Percentiles rank a stretch among this genome's conserved stretches.
phyloP scores from a whole-genome alignment of 345 rosid genomes.

The Arabidopsis arenosa region DNA sequence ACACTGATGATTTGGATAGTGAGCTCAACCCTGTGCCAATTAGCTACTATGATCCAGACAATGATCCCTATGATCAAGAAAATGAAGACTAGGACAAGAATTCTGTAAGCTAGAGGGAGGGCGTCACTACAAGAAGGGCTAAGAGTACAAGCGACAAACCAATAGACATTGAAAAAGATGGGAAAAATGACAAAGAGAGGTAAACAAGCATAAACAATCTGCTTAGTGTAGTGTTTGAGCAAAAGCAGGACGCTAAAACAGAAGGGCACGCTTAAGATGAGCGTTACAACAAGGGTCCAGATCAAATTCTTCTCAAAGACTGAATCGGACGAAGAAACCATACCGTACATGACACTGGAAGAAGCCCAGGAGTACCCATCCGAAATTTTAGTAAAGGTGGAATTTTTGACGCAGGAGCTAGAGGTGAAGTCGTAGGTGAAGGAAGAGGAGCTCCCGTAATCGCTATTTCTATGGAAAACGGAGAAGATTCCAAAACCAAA shows the following conservation, averaged over 20 bases:
- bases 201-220: constrained; percentile 75
- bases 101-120: constrained; percentile 73
- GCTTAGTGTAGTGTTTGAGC: constrained; percentile 85
- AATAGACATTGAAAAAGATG: constrained; percentile 72
- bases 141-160: constrained; percentile 90
- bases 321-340: constrained; percentile 46
- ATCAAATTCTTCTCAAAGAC: constrained; percentile 52
- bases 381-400: constrained; percentile 24
- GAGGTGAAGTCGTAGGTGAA: constrained; percentile 60
- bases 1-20: constrained; percentile 74
- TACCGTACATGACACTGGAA: background rate
- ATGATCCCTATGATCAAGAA: constrained; percentile 70
- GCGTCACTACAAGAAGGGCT: constrained; percentile 69
- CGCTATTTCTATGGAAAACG: constrained; percentile 60
- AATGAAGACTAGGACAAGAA: constrained; percentile 69
- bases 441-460: constrained; percentile 56
- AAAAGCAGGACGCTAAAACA: constrained; percentile 65
- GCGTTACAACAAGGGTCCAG: constrained; percentile 74
- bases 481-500: constrained; percentile 84
- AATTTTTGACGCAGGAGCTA: constrained; percentile 58
- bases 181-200: constrained; percentile 82
- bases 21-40: constrained; percentile 84
- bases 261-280: constrained; percentile 72
- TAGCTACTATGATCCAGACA: constrained; percentile 77
- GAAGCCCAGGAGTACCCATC: constrained; percentile 36